These are phyloP conservation scores for Thielaviopsis euricoi DNA, from an alignment of 2,329 filamentous ascomycete species.

Conservation along the genomic window DNA sequence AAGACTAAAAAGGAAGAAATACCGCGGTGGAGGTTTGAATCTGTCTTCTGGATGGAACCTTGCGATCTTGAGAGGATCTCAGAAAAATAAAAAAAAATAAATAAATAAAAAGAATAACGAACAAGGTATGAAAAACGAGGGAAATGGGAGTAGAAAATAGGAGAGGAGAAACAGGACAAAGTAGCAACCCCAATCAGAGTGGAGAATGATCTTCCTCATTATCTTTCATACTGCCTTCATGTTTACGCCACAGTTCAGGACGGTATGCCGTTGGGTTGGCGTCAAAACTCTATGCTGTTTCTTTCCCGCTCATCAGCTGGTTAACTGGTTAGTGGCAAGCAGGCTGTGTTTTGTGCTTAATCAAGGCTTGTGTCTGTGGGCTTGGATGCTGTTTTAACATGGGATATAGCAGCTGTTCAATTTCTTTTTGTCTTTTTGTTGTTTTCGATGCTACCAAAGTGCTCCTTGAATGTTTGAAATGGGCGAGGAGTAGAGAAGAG, in stretches of 20 bases:
- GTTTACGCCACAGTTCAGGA: too few species aligned
- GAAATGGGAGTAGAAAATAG: not conserved
- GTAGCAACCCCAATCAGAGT: not conserved
- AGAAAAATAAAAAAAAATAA: not conserved
- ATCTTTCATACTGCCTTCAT: too few species aligned
- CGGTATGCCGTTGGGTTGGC: too few species aligned
- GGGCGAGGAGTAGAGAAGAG: not conserved
- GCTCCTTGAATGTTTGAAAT: not conserved
- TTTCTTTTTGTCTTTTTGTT: not conserved
- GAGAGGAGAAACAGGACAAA: not conserved
- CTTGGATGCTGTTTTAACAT: not conserved
- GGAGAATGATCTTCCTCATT: too few species aligned
- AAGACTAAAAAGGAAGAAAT: not conserved
- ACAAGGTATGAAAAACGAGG: not conserved
- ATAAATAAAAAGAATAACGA: not conserved
- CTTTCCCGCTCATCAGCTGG: too few species aligned
- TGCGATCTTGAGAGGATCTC: not conserved
- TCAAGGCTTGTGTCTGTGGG: too few species aligned
- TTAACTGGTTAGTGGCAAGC: too few species aligned
- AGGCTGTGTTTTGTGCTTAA: too few species aligned
- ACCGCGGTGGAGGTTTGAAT: not conserved
- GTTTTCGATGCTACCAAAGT: not conserved
- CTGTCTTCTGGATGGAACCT: not conserved
- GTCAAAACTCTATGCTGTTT: too few species aligned
- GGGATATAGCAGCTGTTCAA: not conserved